Evolutionary conservation across 441 rosid genomes (phyloP), one percentile per base, ranked within the genome.

Genomic region (Adansonia madagascariensis): DNA sequence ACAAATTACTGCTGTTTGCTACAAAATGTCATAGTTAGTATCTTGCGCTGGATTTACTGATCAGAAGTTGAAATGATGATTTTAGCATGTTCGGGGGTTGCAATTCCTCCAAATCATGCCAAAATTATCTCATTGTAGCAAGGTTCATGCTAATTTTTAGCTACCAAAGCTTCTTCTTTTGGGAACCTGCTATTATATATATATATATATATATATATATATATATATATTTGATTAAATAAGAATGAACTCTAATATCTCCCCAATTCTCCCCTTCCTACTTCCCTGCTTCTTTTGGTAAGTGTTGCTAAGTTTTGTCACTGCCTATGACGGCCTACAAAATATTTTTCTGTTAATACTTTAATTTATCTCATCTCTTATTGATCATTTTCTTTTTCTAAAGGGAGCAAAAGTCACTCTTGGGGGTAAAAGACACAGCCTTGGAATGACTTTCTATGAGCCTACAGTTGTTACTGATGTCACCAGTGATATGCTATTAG

Each of bases 331-430:
- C 52, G 35, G 68, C 57, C 2, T 60, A 6, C 52, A 43, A 35
- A 8, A 41, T 56, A 35, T 77, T 78, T 50, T 77, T 24, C 65
- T 77, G 47, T 35, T 41, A 22, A 27, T 74, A 60, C 27, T 57
- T 57, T 66, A 15, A 74, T 65, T 47, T 66, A 41, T 60, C 64
- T 75, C 15, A 24, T 50, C 55, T 73, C 27, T 82, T 73, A 77
- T 59, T 84, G 52, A 70, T 78, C 4, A 41, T 27, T 27, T 27
- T 43, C 66, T 59, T 75, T 82, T 77, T 69, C 64, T 85, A 59
- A 86, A 96, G 99, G 98, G 99, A 83, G 99, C 99, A 77, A 91
- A 90, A 88, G 79, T 96, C 67, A 84, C 92, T 60, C 91, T 96
- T 24, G 99, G 99, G 60, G 99, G 99, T 47, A 94, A 88, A 88